Base-by-base conservation (phyloP, 768 basidiomycete genomes). In the Candolleomyces aberdarensis region DNA sequence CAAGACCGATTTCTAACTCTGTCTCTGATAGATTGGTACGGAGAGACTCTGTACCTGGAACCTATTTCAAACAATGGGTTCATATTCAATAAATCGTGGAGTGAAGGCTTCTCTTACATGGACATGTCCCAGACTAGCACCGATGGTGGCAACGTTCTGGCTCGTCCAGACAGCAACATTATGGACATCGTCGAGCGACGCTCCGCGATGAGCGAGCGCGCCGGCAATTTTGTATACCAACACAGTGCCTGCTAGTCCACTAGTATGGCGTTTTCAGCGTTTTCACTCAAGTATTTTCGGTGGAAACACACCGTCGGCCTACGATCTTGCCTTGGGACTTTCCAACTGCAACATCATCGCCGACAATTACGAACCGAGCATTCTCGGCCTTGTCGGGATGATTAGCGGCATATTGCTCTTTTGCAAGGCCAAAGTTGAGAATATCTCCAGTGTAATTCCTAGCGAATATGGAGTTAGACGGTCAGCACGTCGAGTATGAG, bases 391-490 rank as follows among this genome's bases (percentile, higher is more conserved):
- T 85, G 22, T 85, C 81, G 0, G 91, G 87, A 58, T 89, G 81
- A 52, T 78, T 72, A 5, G 91, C 86, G 3, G 90, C 86, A 62
- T 89, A 88, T 65, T 91, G 89, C 67, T 96, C 93, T 65, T 86
- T 89, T 3, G 94, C 94, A 10, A 96, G 82, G 22, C 94, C 94
- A 67, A 96, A 96, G 69, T 95, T 93, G 51, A 96, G 85, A 41
- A 94, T 83, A 66, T 96, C 94, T 17, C 94, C 94, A 0, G 92
- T 94, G 69, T 94, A 94, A 67, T 94, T 94, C 71, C 89, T 92
- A 60, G 26, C 14, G 36, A 40, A 3, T 3, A 36, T 3, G 15
- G 17, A 36, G 1, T 36, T 36, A 36, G 36, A 36, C 8, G 36
- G 36, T 36, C 36, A 36, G 11, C 26, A 26, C 26, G 26, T 26